These are phyloP conservation scores for Quercus rubra DNA, from an alignment of 306 rosid species.

Conservation along the genomic window DNA sequence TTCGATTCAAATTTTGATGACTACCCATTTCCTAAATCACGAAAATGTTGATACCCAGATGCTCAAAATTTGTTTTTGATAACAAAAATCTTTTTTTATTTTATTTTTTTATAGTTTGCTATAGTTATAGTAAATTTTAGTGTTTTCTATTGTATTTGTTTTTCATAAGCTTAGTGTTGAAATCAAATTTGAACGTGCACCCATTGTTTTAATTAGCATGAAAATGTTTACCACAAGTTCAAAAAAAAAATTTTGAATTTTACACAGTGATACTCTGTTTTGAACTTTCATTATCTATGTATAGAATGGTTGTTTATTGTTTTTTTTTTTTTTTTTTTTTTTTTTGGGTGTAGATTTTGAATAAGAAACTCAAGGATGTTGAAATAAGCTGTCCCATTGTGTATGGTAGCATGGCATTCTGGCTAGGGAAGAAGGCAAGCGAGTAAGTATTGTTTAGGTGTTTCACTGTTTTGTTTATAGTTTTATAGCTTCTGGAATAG, in stretches of 20 bases:
- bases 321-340: not conserved
- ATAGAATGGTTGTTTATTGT: not conserved
- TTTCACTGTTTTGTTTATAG: slow-evolving; percentile 13
- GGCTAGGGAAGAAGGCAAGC: slow-evolving; percentile 90
- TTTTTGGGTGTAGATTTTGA: slow-evolving; percentile 42
- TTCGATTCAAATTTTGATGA: slow-evolving; percentile 25
- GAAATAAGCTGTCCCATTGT: slow-evolving; percentile 76
- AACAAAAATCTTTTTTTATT: slow-evolving; percentile 3
- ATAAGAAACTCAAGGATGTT: slow-evolving; percentile 62
- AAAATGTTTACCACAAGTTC: not conserved
- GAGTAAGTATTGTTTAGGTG: slow-evolving; percentile 52
- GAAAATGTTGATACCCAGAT: slow-evolving; percentile 9
- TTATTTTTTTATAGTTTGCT: not conserved
- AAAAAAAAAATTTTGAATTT: not conserved
- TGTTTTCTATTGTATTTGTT: not conserved
- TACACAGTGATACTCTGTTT: not conserved
- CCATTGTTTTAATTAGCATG: not conserved
- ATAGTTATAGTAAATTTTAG: not conserved
- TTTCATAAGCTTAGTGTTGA: not conserved
- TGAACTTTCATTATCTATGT: not conserved
- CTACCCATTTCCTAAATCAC: slow-evolving; percentile 18
- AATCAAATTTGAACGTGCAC: not conserved
- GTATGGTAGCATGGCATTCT: slow-evolving; percentile 75
- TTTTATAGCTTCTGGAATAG: slow-evolving; percentile 15
- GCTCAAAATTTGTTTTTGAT: not conserved